These are phyloP conservation scores for Neostapfia colusana DNA, from an alignment of 176 grass and related monocot species.

Conservation along the genomic window DNA sequence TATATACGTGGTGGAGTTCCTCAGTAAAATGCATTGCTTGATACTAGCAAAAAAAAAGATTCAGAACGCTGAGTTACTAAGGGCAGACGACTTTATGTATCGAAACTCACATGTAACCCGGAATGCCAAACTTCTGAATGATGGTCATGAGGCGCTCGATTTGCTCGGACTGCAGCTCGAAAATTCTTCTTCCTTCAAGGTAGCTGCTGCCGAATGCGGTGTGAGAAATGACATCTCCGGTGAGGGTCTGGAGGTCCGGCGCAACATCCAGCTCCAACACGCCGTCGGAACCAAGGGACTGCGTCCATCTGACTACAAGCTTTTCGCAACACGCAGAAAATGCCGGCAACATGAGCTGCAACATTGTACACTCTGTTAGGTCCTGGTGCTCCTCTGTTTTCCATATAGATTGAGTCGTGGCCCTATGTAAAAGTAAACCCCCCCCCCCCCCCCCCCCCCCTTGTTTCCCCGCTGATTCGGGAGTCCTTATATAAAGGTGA, in stretches of 20 bases:
- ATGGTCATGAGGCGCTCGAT: conserved; percentile 12
- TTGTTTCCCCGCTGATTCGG: too few species aligned
- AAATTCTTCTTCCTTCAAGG: conserved; percentile 63
- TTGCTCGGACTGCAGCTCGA: conserved; percentile 52
- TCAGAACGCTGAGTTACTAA: background rate
- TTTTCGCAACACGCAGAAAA: conserved; percentile 65
- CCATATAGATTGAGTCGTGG: too few species aligned
- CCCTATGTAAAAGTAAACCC: too few species aligned
- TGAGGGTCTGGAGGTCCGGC: conserved; percentile 58
- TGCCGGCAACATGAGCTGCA: conserved; percentile 61
- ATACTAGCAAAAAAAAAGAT: background rate
- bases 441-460: too few species aligned
- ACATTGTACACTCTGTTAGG: background rate
- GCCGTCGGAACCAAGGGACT: conserved; percentile 34
- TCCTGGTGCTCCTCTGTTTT: too few species aligned
- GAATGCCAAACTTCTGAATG: conserved; percentile 35
- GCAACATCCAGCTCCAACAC: conserved; percentile 54
- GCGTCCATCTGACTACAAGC: conserved; percentile 50
- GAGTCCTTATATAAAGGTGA: too few species aligned
- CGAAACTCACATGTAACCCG: conserved; percentile 49
- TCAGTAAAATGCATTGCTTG: background rate
- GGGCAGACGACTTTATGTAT: background rate
- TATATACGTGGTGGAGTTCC: background rate
- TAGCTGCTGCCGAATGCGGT: conserved; percentile 72
- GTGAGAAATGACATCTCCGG: conserved; percentile 68